These are phyloP conservation scores for Aureobasidium sp. DNA, from an alignment of 2,329 filamentous ascomycete genomes.

Conservation along the genomic window DNA sequence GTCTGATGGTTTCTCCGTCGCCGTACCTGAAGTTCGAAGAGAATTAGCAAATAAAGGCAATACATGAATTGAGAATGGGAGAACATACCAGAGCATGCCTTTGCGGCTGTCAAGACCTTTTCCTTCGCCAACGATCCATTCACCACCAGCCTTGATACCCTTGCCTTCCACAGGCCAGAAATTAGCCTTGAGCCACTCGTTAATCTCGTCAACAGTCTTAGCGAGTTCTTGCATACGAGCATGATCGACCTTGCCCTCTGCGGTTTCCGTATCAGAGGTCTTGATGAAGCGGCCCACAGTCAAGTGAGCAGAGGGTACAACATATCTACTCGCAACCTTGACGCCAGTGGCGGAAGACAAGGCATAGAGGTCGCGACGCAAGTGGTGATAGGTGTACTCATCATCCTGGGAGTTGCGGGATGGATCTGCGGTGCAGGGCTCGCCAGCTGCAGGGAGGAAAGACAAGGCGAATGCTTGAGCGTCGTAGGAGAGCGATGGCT, in stretches of 20 bases:
- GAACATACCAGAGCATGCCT: slow-evolving; percentile 70
- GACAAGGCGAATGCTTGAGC: slow-evolving; percentile 77
- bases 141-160: slow-evolving; percentile 46
- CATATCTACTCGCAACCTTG: slow-evolving; percentile 70
- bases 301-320: slow-evolving; percentile 83
- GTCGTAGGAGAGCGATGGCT: slow-evolving; percentile 77
- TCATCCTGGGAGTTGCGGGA: slow-evolving; percentile 45
- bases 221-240: slow-evolving; percentile 60
- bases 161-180: slow-evolving; percentile 55
- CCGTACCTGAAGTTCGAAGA: slow-evolving; percentile 31
- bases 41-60: background rate
- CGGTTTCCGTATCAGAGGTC: slow-evolving; percentile 48
- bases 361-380: slow-evolving; percentile 69
- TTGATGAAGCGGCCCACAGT: slow-evolving; percentile 77
- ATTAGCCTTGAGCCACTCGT: slow-evolving; percentile 62
- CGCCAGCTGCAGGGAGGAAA: slow-evolving; percentile 64
- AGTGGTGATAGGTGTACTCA: slow-evolving; percentile 79
- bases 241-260: slow-evolving; percentile 38
- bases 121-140: slow-evolving; percentile 86
- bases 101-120: slow-evolving; percentile 68
- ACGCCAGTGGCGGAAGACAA: slow-evolving; percentile 56
- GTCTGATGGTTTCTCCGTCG: slow-evolving; percentile 58
- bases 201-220: slow-evolving; percentile 65
- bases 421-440: slow-evolving; percentile 19
- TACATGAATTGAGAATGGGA: background rate